phyloP scores from a whole-genome alignment of 2,329 filamentous ascomycete species.

The Diplodia mutila region DNA sequence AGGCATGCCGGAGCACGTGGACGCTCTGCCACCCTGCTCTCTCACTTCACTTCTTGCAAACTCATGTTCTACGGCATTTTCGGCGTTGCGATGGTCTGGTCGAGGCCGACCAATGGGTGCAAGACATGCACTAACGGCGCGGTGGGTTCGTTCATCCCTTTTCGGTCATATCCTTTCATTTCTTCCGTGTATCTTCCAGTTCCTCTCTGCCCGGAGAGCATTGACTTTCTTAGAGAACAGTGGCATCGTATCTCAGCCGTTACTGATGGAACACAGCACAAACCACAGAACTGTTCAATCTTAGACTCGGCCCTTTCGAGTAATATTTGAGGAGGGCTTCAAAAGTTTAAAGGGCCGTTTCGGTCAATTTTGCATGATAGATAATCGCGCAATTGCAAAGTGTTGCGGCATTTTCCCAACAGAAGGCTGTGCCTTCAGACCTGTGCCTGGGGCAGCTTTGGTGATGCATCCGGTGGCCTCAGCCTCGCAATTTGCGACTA shows the following conservation, averaged over 20 bases:
- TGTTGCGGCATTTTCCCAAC: conserved; percentile 16
- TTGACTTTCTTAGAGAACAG: conserved; percentile 21
- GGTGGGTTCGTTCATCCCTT: conserved; percentile 20
- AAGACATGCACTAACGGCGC: neutral
- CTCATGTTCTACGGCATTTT: conserved; percentile 2
- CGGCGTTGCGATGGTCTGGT: neutral
- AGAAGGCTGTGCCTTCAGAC: neutral
- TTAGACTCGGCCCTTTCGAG: neutral
- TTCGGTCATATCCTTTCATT: neutral
- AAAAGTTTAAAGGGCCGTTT: conserved; percentile 22
- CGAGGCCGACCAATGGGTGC: conserved; percentile 1
- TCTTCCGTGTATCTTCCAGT: neutral
- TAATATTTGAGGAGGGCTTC: conserved; percentile 2
- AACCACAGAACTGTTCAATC: neutral
- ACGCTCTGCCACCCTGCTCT: neutral
- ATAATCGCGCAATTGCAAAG: conserved; percentile 20
- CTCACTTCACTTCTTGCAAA: neutral
- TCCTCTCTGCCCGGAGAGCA: conserved; percentile 6
- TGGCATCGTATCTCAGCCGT: conserved; percentile 23
- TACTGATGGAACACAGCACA: conserved; percentile 21
- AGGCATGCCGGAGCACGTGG: neutral
- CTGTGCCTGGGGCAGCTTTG: neutral
- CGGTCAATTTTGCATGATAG: conserved; percentile 21
- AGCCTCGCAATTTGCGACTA: neutral
- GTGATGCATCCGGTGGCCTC: conserved; percentile 20